These are phyloP conservation scores for Aphanocladium album DNA, from an alignment of 2,329 filamentous ascomycete genomes.

Conservation along the genomic window DNA sequence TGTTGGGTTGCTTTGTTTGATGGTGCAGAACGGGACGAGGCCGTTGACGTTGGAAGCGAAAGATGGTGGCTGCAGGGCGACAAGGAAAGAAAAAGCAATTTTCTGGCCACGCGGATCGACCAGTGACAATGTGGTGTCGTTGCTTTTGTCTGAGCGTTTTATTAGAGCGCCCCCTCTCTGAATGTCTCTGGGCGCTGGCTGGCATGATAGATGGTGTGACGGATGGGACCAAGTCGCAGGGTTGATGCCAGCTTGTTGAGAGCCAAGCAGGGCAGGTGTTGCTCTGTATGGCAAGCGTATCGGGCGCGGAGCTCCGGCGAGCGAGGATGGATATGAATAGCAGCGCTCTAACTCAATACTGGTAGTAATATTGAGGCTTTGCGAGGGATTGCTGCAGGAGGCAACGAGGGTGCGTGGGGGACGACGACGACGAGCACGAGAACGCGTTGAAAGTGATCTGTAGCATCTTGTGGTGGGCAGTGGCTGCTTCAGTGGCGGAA, in stretches of 20 bases:
- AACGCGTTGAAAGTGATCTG: constrained; percentile 4
- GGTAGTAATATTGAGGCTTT: background rate
- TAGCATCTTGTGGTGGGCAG: background rate
- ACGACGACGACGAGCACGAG: background rate
- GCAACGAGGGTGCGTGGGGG: background rate
- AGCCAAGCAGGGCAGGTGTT: background rate
- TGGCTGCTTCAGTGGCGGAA: background rate
- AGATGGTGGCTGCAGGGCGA: background rate
- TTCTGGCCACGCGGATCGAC: background rate
- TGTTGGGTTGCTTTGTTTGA: background rate
- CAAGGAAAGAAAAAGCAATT: background rate
- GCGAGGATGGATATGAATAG: background rate
- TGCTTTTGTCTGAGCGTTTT: constrained; percentile 8
- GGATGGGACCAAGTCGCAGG: background rate
- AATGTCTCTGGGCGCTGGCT: background rate
- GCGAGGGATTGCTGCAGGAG: background rate
- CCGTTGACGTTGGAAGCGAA: background rate
- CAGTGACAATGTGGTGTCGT: constrained; percentile 2
- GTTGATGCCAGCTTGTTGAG: background rate
- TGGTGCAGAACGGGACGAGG: background rate
- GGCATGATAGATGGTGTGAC: constrained; percentile 7
- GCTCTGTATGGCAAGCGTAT: background rate
- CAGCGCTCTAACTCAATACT: background rate
- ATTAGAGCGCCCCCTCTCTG: background rate
- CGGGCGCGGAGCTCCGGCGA: background rate